A percentile compares a stretch with the other conserved stretches of the same genome.
phyloP scores from a whole-genome alignment of 169 alveolate species.

The Plasmodium malariae region DNA sequence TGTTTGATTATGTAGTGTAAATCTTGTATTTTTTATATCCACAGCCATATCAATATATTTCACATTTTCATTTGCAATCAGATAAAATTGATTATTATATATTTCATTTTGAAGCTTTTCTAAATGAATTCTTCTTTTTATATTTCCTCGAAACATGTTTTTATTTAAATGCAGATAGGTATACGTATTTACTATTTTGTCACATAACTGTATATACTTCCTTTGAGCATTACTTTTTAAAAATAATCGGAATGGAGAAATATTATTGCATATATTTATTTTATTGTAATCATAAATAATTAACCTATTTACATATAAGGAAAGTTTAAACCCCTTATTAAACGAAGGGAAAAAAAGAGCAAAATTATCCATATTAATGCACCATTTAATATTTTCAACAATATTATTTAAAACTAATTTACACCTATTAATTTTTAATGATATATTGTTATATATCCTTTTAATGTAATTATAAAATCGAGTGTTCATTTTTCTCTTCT shows the following conservation, averaged over 20 bases:
- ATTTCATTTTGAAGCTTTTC: conserved; percentile 7
- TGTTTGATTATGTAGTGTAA: conserved; percentile 53
- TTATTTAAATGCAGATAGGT: conserved; percentile 13
- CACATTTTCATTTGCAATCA: conserved; percentile 54
- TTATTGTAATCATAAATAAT: conserved; percentile 65
- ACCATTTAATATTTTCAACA: conserved; percentile 50
- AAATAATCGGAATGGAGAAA: conserved; percentile 51
- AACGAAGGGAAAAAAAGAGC: conserved; percentile 29
- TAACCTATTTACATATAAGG: conserved; percentile 33
- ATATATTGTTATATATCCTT: conserved; percentile 35
- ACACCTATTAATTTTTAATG: conserved; percentile 16
- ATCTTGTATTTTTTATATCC: conserved; percentile 44
- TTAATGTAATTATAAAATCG: conserved; percentile 47
- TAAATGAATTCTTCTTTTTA: conserved; percentile 21
- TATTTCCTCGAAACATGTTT: conserved; percentile 17
- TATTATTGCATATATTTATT: conserved; percentile 68
- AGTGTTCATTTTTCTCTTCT: conserved; percentile 24
- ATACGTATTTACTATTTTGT: conserved; percentile 45
- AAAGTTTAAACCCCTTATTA: conserved; percentile 55
- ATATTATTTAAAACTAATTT: conserved; percentile 29
- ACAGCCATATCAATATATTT: conserved; percentile 17
- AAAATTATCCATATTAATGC: conserved; percentile 34
- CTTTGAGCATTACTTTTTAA: conserved; percentile 16
- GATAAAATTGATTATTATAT: conserved; percentile 68
- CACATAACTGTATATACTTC: conserved; percentile 35